phyloP scores from a whole-genome alignment of 495 filamentous ascomycete genomes.

The Stereocaulon alpinum region DNA sequence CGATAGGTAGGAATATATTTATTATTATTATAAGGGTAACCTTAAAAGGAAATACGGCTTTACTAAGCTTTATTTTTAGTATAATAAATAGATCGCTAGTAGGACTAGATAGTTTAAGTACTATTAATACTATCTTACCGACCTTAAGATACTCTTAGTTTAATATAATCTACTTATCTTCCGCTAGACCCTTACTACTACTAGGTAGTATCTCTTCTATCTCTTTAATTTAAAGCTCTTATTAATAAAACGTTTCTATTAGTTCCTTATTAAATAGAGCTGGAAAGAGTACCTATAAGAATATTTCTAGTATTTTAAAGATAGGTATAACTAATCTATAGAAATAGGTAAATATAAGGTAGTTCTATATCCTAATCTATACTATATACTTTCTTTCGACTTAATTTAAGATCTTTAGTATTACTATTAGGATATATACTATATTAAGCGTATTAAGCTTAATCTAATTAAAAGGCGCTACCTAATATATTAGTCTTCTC shows the following conservation, averaged over 20 bases:
- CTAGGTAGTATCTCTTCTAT: no score
- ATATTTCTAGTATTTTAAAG: no score
- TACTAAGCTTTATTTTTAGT: slow-evolving; percentile 22
- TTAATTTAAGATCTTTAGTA: slow-evolving; percentile 13
- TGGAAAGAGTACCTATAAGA: no score
- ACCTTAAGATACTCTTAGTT: no score
- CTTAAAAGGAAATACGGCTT: slow-evolving; percentile 19
- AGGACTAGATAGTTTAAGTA: no score
- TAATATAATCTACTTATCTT: no score
- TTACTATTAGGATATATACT: slow-evolving; percentile 12
- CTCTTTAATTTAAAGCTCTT: no score
- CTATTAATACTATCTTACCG: no score
- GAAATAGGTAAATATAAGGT: neutral
- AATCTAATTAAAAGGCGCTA: slow-evolving; percentile 6
- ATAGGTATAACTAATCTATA: no score
- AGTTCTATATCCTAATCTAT: slow-evolving; percentile 11
- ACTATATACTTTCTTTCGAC: slow-evolving; percentile 9
- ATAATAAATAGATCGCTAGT: slow-evolving; percentile 13
- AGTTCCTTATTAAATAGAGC: no score
- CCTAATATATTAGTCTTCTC: neutral
- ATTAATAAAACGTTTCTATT: no score
- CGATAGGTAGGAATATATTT: slow-evolving; percentile 13
- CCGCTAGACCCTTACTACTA: no score
- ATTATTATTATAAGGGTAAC: slow-evolving; percentile 8
- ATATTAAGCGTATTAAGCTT: slow-evolving; percentile 10